phyloP scores from a whole-genome alignment of 257 asterid species.

The Nicotiana tomentosiformis region DNA sequence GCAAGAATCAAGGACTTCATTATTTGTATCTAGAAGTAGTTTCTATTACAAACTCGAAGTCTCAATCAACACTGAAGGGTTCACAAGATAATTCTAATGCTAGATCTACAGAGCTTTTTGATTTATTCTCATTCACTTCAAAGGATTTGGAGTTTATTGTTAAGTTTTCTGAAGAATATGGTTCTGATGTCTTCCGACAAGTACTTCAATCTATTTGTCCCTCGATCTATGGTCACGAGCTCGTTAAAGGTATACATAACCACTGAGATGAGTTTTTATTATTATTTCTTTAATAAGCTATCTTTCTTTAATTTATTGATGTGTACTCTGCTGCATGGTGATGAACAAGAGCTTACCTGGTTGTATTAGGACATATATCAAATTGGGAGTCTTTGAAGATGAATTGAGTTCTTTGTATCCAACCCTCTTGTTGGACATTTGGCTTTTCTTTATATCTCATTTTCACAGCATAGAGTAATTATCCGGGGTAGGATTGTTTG shows the following conservation, averaged over 20 bases:
- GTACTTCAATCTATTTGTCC: conserved; percentile 87
- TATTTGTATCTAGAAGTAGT: conserved; percentile 77
- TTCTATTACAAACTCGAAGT: conserved; percentile 73
- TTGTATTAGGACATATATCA: too few species aligned
- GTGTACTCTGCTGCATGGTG: too few species aligned
- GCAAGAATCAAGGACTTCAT: conserved; percentile 73
- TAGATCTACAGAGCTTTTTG: conserved; percentile 50
- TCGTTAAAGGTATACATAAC: conserved; percentile 67
- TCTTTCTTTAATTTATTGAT: background rate
- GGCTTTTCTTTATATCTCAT: too few species aligned
- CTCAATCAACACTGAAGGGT: conserved; percentile 53
- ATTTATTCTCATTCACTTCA: conserved; percentile 73
- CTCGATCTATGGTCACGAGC: conserved; percentile 92
- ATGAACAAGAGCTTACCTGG: too few species aligned
- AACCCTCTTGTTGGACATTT: too few species aligned
- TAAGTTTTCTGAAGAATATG: conserved; percentile 79
- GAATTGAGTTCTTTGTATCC: too few species aligned
- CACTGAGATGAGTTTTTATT: background rate
- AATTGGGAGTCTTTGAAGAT: too few species aligned
- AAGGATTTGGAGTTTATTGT: conserved; percentile 85
- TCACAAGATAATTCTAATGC: conserved; percentile 35
- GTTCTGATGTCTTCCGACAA: conserved; percentile 73
- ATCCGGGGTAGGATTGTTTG: too few species aligned
- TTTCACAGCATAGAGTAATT: too few species aligned
- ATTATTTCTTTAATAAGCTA: background rate